Evolutionary conservation across 202 grass and related monocot genomes (phyloP).

Genomic region (Sporobolus alterniflorus): DNA sequence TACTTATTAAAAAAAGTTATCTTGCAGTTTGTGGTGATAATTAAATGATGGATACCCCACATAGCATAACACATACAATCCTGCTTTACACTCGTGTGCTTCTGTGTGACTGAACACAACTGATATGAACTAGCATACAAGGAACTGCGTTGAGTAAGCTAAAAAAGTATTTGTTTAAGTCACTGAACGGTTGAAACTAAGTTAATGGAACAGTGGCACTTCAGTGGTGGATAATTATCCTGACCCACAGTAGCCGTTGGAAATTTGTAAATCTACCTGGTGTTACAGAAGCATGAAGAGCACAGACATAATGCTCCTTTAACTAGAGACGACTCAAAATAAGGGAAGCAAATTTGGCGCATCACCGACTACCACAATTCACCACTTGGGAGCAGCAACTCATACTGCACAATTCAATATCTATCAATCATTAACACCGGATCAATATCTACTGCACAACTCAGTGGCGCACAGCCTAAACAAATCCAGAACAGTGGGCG

Average conservation of each 20-base stretch:
- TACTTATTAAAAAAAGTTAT: background rate
- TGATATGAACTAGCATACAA: background rate
- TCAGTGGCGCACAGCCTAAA: background rate
- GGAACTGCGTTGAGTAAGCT: background rate
- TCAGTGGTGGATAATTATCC: background rate
- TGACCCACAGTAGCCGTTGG: background rate
- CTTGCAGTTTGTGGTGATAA: background rate
- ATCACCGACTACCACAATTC: background rate
- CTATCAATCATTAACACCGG: background rate
- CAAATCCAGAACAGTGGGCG: conserved; percentile 13
- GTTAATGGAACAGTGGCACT: background rate
- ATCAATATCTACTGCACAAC: background rate
- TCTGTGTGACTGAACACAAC: background rate
- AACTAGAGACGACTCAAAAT: background rate
- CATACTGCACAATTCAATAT: background rate
- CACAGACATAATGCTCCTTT: background rate
- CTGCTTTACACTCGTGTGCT: background rate
- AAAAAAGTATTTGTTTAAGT: background rate
- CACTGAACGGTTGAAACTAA: background rate
- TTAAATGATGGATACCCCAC: background rate
- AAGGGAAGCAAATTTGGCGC: background rate
- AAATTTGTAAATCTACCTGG: background rate
- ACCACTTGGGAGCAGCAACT: background rate
- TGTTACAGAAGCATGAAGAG: conserved; percentile 11
- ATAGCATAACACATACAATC: background rate